phyloP scores from a whole-genome alignment of 805 yeast species.

The Ogataea zsoltii region DNA sequence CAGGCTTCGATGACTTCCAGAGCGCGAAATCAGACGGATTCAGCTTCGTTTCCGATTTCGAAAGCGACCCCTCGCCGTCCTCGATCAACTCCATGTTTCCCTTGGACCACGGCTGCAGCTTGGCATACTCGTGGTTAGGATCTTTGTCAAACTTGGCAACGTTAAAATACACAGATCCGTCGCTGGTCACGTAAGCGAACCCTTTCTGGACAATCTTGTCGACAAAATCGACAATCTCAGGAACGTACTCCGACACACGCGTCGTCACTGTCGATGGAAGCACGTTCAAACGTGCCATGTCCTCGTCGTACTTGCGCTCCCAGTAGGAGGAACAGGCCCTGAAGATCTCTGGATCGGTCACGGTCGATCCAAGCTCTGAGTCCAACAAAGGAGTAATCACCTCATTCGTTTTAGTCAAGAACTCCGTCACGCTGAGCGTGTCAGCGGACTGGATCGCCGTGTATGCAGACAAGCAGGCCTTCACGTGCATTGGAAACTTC shows the following conservation, averaged over 20 bases:
- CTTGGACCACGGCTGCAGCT: constrained; percentile 97
- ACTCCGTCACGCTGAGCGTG: constrained; percentile 33
- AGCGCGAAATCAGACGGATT: constrained; percentile 88
- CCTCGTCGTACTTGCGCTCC: constrained; percentile 83
- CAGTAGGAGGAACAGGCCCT: constrained; percentile 80
- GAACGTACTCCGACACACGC: constrained; percentile 92
- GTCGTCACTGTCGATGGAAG: constrained; percentile 84
- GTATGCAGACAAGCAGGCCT: constrained; percentile 57
- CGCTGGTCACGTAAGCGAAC: constrained; percentile 77
- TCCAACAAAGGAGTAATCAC: constrained; percentile 76
- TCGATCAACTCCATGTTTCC: constrained; percentile 81
- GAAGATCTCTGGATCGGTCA: constrained; percentile 85
- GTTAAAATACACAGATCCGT: constrained; percentile 96
- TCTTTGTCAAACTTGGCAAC: constrained; percentile 75
- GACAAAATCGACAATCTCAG: constrained; percentile 85
- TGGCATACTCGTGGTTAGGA: constrained; percentile 82
- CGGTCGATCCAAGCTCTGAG: constrained; percentile 65
- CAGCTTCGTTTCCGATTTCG: constrained; percentile 56
- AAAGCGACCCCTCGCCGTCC: constrained; percentile 92
- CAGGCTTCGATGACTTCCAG: constrained; percentile 96
- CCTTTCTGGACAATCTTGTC: constrained; percentile 74
- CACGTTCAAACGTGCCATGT: constrained; percentile 84
- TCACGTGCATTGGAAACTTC: constrained; percentile 83
- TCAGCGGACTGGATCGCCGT: constrained; percentile 39
- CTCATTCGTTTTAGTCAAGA: constrained; percentile 62